Percentiles rank a stretch among this genome's conserved stretches.
Conservation (phyloP, 2,329 filamentous ascomycete genomes). For the Westerdykella ornata region DNA sequence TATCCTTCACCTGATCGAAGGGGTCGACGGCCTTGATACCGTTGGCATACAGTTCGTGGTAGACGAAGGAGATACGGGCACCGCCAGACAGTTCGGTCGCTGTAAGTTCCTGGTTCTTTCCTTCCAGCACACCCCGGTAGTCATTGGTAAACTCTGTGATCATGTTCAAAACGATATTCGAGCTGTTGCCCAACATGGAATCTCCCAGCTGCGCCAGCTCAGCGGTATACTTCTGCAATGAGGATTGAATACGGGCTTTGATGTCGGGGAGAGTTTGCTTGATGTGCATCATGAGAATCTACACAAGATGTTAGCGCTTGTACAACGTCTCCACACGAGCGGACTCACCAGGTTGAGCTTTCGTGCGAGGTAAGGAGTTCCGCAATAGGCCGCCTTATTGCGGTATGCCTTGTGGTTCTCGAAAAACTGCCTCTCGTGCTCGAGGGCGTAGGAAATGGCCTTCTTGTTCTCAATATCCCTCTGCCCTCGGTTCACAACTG, state of each 20-base stretch:
- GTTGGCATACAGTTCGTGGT: slow-evolving; percentile 96
- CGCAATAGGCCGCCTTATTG: slow-evolving; percentile 98
- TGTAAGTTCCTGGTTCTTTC: slow-evolving; percentile 93
- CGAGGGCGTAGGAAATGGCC: slow-evolving; percentile 80
- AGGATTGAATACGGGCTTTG: slow-evolving; percentile 92
- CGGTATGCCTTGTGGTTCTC: slow-evolving; percentile 97
- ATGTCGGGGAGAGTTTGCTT: slow-evolving; percentile 98
- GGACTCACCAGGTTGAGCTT: slow-evolving; percentile 75
- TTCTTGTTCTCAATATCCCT: slow-evolving; percentile 98
- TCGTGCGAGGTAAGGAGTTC: slow-evolving; percentile 90
- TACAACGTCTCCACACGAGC: background rate
- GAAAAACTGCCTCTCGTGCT: slow-evolving; percentile 94
- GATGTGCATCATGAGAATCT: slow-evolving; percentile 99
- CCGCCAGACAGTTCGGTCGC: slow-evolving; percentile 91
- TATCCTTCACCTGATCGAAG: slow-evolving; percentile 94
- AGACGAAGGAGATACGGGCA: slow-evolving; percentile 97
- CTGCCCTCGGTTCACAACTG: slow-evolving; percentile 95
- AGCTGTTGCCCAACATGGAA: slow-evolving; percentile 90
- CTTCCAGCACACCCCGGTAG: slow-evolving; percentile 91
- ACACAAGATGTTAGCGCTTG: slow-evolving; percentile 20
- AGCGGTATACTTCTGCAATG: slow-evolving; percentile 79
- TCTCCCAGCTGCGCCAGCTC: slow-evolving; percentile 82
- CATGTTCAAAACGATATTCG: slow-evolving; percentile 95
- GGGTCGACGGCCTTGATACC: slow-evolving; percentile 96
- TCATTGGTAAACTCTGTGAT: slow-evolving; percentile 99